phyloP scores from a whole-genome alignment of 495 filamentous ascomycete species.

The Hypoxylon lienhwacheense region DNA sequence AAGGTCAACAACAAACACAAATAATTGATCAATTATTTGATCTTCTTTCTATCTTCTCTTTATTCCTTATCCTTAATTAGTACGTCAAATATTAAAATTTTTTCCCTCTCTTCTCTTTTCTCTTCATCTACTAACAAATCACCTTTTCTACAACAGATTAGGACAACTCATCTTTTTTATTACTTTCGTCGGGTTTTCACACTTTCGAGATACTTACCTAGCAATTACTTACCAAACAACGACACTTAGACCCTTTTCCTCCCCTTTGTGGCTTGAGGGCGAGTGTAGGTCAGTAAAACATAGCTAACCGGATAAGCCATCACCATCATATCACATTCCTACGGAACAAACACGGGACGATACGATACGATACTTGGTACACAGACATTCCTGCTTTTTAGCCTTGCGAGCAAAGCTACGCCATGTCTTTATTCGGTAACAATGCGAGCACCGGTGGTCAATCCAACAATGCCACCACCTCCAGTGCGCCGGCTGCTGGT shows the following conservation, averaged over 20 bases:
- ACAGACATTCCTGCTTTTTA: conserved; percentile 29
- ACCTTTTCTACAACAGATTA: not conserved
- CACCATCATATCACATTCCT: conserved; percentile 34
- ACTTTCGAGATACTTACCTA: not conserved
- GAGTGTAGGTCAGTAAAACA: conserved; percentile 17
- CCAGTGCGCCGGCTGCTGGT: conserved; percentile 45
- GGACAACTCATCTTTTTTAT: not conserved
- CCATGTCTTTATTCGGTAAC: conserved; percentile 43
- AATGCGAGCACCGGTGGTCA: conserved; percentile 41
- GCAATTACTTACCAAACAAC: conserved; percentile 11
- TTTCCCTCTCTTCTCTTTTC: not conserved
- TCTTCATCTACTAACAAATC: not conserved
- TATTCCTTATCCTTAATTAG: no score
- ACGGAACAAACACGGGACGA: conserved; percentile 5
- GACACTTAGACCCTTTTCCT: conserved; percentile 17
- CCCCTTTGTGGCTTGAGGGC: conserved; percentile 19
- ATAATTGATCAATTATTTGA: not conserved
- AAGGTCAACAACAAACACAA: conserved; percentile 11
- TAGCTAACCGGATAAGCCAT: conserved; percentile 5
- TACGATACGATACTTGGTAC: not conserved
- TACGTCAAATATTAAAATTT: no score
- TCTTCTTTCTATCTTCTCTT: no score
- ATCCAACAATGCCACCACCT: conserved; percentile 43
- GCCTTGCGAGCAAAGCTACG: conserved; percentile 1
- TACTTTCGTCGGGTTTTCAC: conserved; percentile 13